These are phyloP conservation scores for Mycena rosella DNA, from an alignment of 768 basidiomycete genomes.

Conservation along the genomic window DNA sequence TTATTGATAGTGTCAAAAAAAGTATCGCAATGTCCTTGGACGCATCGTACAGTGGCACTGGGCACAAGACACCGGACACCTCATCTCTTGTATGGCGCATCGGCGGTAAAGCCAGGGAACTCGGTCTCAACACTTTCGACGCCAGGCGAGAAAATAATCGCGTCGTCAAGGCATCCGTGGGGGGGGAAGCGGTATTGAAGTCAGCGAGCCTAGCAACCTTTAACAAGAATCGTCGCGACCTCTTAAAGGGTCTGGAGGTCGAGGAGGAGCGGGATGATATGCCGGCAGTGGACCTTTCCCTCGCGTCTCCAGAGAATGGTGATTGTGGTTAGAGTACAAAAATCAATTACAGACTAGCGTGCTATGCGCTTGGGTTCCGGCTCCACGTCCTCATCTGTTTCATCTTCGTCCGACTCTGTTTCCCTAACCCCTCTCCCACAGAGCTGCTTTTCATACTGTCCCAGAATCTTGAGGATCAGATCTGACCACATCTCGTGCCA, in stretches of 20 bases:
- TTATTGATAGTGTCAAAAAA: conserved; percentile 46
- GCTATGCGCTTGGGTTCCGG: too few species aligned
- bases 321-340: neutral
- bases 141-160: neutral
- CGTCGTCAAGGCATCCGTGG: neutral
- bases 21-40: too few species aligned
- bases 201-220: neutral
- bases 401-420: neutral
- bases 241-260: neutral
- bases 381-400: neutral
- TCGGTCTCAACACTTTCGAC: too few species aligned
- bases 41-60: too few species aligned
- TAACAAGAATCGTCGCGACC: neutral
- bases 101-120: too few species aligned
- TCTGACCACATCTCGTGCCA: too few species aligned
- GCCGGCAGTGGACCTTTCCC: neutral
- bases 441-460: neutral
- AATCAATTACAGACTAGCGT: too few species aligned
- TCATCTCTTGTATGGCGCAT: too few species aligned
- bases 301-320: neutral
- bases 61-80: too few species aligned
- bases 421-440: neutral
- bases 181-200: neutral
- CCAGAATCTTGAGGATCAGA: too few species aligned
- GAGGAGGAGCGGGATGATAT: neutral